These are phyloP conservation scores for Aureobasidium sp. DNA, from an alignment of 2,329 filamentous ascomycete genomes.

Conservation along the genomic window DNA sequence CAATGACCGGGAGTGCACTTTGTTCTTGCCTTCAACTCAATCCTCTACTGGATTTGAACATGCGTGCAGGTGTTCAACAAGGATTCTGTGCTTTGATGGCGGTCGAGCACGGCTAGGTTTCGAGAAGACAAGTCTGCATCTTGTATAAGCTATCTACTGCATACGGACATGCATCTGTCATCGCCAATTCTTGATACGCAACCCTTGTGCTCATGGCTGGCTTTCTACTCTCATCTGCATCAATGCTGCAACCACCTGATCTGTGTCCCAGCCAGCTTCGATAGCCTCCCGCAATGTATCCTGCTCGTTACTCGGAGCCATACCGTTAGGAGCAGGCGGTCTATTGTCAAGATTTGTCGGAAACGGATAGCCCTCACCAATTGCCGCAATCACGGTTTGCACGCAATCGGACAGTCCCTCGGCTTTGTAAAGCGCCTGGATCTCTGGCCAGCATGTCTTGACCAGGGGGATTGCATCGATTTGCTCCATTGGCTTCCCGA, in stretches of 20 bases:
- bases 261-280: constrained; percentile 30
- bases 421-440: constrained; percentile 26
- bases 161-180: background rate
- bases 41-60: no score
- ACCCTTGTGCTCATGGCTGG: constrained; percentile 11
- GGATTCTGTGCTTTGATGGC: background rate
- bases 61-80: background rate
- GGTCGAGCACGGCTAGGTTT: background rate
- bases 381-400: constrained; percentile 39
- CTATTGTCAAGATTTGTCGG: constrained; percentile 53
- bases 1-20: no score
- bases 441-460: constrained; percentile 35
- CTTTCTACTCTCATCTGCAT: constrained; percentile 19
- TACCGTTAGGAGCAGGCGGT: constrained; percentile 46
- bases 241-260: constrained; percentile 29
- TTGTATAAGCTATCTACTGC: background rate
- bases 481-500: constrained; percentile 56
- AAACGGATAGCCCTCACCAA: constrained; percentile 53
- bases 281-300: constrained; percentile 41
- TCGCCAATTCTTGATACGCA: background rate
- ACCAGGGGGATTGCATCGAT: constrained; percentile 45
- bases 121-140: background rate
- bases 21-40: background rate
- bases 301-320: constrained; percentile 54
- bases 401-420: constrained; percentile 35